Evolutionary conservation across 441 rosid species (phyloP), one percentile per base, ranked within the genome.

Genomic region (Erysimum pusillum): DNA sequence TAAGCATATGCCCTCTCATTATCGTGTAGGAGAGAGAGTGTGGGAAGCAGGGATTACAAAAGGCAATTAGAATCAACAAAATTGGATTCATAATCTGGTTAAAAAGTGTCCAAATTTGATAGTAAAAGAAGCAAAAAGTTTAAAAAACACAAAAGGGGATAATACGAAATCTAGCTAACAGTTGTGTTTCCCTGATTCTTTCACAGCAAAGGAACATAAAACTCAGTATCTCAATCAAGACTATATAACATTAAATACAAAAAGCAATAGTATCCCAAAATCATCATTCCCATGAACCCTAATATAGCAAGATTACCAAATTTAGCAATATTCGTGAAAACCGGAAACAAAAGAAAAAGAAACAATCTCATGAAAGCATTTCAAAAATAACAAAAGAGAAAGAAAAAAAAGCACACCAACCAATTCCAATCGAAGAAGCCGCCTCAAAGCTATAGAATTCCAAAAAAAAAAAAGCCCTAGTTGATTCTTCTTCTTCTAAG

Each of bases 401-500:
- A 35, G 25, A 31, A 5, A 7, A 6, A 18, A 64, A 53, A 31
- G 20, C 76, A 73, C 14, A 60, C 77, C 56, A 65, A 60, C 39
- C 52, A 48, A 18, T 49, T 58, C 32, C 45, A 22, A 64, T 71
- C 6, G 20, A 31, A 77, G 73, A 64, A 64, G 41, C 25, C 57
- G 14, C 32, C 48, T 67, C 63, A 61, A 57, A 54, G 61, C 52
- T 44, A 63, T 10, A 76, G 60, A 36, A 41, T 18, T 18, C 46
- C 13, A 25, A 28, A 15, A 54, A 58, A 42, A 20, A 54, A 57
- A 73, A 45, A 61, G 3, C 60, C 44, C 42, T 1, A 63, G 70
- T 69, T 34, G 13, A 38, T 54, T 49, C 56, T 54, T 65, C 56
- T 54, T 65, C 56, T 69, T 69, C 25, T 53, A 76, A 60, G 75